Conservation (phyloP, 2,329 filamentous ascomycete species). For the Chrysoporthe puriensis region DNA sequence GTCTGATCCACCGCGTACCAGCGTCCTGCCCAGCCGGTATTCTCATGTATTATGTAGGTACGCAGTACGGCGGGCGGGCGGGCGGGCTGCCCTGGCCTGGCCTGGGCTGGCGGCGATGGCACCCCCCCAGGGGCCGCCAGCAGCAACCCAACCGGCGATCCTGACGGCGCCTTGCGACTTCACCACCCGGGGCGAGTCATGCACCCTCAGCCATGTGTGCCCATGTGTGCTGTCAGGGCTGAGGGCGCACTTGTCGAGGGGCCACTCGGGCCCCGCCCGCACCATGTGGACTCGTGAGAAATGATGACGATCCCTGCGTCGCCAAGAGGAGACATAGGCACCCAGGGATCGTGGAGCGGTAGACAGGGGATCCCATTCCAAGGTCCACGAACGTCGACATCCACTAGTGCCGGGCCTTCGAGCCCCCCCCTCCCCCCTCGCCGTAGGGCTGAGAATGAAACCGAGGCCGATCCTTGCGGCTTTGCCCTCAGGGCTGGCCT, state of each 20-base stretch:
- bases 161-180: neutral
- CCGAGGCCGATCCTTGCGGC: constrained; percentile 11
- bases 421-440: neutral
- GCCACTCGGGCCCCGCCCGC: neutral
- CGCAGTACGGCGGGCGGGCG: too few relatives aligned
- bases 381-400: neutral
- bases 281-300: neutral
- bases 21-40: too few relatives aligned
- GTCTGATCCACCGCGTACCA: too few relatives aligned
- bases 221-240: constrained; percentile 4
- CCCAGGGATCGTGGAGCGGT: constrained; percentile 2
- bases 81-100: too few relatives aligned
- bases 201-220: neutral
- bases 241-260: neutral
- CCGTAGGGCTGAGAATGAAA: constrained; percentile 19
- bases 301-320: constrained; percentile 1
- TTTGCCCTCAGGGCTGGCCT: neutral
- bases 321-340: neutral
- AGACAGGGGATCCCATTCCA: constrained; percentile 11
- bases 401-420: constrained; percentile 10
- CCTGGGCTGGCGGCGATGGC: too few relatives aligned
- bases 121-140: too few relatives aligned
- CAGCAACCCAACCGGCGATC: neutral
- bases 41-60: too few relatives aligned
- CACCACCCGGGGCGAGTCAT: neutral